Conservation (phyloP, 805 yeast genomes). For the Yarrowia divulgata region DNA sequence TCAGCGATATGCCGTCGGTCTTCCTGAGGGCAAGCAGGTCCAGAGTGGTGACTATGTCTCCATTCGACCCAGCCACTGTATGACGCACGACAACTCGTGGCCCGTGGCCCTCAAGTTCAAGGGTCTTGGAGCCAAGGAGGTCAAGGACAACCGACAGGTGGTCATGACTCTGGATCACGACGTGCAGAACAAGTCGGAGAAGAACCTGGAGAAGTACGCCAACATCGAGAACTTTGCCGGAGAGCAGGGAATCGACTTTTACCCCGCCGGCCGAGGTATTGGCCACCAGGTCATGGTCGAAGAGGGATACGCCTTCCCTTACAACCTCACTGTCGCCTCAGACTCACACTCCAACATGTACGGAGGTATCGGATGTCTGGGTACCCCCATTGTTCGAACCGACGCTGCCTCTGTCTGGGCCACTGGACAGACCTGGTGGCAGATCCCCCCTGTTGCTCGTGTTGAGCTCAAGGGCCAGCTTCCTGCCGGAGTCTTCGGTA, state of each 20-base stretch:
- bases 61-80: conserved; percentile 94
- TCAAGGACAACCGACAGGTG: conserved; percentile 86
- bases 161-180: conserved; percentile 98
- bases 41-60: conserved; percentile 94
- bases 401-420: conserved; percentile 99
- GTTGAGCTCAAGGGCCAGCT: conserved; percentile 84
- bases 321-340: conserved; percentile 91
- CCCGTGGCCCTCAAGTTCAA: conserved; percentile 97
- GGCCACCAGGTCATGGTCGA: conserved; percentile 99
- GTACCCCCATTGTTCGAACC: conserved; percentile 97
- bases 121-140: conserved; percentile 88
- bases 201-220: conserved; percentile 83
- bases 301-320: conserved; percentile 97
- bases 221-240: conserved; percentile 91
- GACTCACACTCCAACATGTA: conserved; percentile 98
- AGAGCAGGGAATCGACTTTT: conserved; percentile 92
- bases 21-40: conserved; percentile 76
- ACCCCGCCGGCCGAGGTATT: conserved; percentile 98
- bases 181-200: conserved; percentile 90
- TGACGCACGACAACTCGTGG: conserved; percentile 99
- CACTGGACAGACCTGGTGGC: conserved; percentile 99
- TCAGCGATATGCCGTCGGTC: conserved; percentile 88
- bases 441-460: conserved; percentile 97
- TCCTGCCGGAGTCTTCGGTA: conserved; percentile 90
- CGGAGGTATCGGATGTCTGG: conserved; percentile 95